Percentiles rank a stretch among this genome's conserved stretches.
Evolutionary conservation across 306 rosid genomes (phyloP).

Genomic region (Vicia faba): DNA sequence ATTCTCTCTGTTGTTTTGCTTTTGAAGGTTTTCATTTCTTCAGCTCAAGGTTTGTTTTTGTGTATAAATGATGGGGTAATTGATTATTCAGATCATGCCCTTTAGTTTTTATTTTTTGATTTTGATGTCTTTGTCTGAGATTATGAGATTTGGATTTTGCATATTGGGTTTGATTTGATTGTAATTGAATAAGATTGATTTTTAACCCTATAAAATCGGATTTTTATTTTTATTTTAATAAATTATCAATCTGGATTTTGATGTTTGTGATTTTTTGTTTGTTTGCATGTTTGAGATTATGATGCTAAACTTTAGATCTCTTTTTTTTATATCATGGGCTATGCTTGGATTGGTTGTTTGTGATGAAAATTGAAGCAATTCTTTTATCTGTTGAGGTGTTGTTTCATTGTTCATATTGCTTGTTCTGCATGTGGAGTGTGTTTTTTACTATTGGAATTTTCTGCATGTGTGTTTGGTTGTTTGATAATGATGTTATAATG

Average conservation of each 20-base stretch:
- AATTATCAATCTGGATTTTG: constrained; percentile 2
- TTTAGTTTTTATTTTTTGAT: neutral
- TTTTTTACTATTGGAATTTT: constrained; percentile 1
- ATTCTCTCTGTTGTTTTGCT: neutral
- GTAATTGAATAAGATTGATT: constrained; percentile 6
- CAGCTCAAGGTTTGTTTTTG: constrained; percentile 4
- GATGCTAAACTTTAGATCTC: constrained; percentile 34
- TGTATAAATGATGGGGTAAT: constrained; percentile 31
- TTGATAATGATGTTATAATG: neutral
- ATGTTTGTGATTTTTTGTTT: constrained; percentile 23
- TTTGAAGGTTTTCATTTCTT: neutral
- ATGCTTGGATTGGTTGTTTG: constrained; percentile 16
- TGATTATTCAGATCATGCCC: constrained; percentile 33
- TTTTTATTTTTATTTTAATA: constrained; percentile 8
- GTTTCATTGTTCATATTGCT: constrained; percentile 10
- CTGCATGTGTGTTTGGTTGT: neutral
- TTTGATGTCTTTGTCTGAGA: neutral
- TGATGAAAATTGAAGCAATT: constrained; percentile 28
- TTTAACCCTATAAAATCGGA: neutral
- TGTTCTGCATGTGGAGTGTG: neutral
- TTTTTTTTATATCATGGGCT: neutral
- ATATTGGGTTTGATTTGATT: constrained; percentile 32
- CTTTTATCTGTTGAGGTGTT: constrained; percentile 14
- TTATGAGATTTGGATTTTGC: constrained; percentile 41
- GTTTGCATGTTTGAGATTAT: constrained; percentile 40